Evolutionary conservation across 2,329 filamentous ascomycete genomes (phyloP).

Genomic region (Neonectria faginata): DNA sequence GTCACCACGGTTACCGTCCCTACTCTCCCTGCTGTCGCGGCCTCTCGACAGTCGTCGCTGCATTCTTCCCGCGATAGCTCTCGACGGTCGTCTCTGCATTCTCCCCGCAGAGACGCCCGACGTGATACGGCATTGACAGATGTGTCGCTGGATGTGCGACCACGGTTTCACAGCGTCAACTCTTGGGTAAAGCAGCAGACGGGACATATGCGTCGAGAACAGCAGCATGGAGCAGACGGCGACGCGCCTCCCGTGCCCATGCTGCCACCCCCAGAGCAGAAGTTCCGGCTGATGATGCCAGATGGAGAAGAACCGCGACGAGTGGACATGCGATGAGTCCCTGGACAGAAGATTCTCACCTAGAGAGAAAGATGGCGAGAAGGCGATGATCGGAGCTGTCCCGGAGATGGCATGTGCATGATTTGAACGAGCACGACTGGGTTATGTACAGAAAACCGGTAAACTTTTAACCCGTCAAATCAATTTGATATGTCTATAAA

Average conservation of each 20-base stretch:
- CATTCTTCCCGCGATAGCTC: slow-evolving; percentile 17
- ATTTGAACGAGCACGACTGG: slow-evolving; percentile 25
- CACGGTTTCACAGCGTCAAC: slow-evolving; percentile 68
- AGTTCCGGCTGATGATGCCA: slow-evolving; percentile 64
- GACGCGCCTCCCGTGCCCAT: slow-evolving; percentile 56
- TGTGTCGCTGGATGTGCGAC: slow-evolving; percentile 64
- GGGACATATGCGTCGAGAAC: slow-evolving; percentile 62
- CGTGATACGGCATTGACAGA: slow-evolving; percentile 66
- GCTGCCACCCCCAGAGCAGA: slow-evolving; percentile 58
- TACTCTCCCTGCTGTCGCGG: slow-evolving; percentile 28
- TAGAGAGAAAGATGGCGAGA: slow-evolving; percentile 8
- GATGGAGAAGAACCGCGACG: slow-evolving; percentile 61
- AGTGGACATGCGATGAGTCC: slow-evolving; percentile 48
- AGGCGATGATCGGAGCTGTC: slow-evolving; percentile 19
- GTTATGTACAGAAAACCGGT: slow-evolving; percentile 12
- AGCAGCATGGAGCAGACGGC: slow-evolving; percentile 49
- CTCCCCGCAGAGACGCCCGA: slow-evolving; percentile 20
- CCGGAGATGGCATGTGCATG: slow-evolving; percentile 26
- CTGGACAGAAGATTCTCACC: not conserved
- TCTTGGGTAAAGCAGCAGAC: slow-evolving; percentile 76
- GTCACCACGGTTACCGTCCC: slow-evolving; percentile 31
- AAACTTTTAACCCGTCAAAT: slow-evolving; percentile 23
- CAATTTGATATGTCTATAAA: slow-evolving; percentile 38
- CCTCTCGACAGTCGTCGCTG: slow-evolving; percentile 15
- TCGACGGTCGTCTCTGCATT: slow-evolving; percentile 7